These are phyloP conservation scores for Candida maesae DNA, from an alignment of 805 yeast species.

Conservation along the genomic window DNA sequence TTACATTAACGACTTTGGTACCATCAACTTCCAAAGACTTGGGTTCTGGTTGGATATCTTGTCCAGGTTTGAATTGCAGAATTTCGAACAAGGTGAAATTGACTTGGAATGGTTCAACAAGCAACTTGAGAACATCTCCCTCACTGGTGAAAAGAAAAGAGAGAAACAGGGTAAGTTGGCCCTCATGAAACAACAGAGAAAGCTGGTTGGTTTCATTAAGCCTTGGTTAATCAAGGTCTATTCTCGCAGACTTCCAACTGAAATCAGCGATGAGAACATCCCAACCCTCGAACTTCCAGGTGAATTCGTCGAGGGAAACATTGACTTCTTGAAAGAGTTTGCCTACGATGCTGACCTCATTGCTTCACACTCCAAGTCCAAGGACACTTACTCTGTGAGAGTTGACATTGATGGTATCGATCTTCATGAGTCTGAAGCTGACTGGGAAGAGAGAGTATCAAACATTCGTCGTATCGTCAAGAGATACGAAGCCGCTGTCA, in stretches of 20 bases:
- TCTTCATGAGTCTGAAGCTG: constrained; percentile 65
- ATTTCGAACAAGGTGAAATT: constrained; percentile 77
- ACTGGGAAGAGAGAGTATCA: constrained; percentile 48
- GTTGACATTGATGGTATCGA: constrained; percentile 73
- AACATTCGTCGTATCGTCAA: constrained; percentile 54
- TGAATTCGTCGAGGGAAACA: constrained; percentile 36
- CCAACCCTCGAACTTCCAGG: constrained; percentile 46
- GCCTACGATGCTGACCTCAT: constrained; percentile 66
- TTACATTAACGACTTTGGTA: constrained; percentile 79
- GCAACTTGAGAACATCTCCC: constrained; percentile 73
- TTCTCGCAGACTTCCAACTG: constrained; percentile 28
- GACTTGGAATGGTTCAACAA: constrained; percentile 92
- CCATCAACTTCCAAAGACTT: constrained; percentile 69
- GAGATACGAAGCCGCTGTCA: constrained; percentile 57
- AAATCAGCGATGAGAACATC: constrained; percentile 30
- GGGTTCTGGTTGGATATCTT: constrained; percentile 72
- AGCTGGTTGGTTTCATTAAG: constrained; percentile 53
- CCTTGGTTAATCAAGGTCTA: constrained; percentile 43
- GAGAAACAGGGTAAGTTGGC: constrained; percentile 61
- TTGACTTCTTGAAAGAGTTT: constrained; percentile 59
- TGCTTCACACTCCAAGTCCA: constrained; percentile 58
- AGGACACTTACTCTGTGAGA: constrained; percentile 53
- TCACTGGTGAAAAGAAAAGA: constrained; percentile 67
- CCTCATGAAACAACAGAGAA: constrained; percentile 68
- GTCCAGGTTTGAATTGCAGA: constrained; percentile 76